A percentile compares a stretch with the other conserved stretches of the same genome.
phyloP scores from a whole-genome alignment of 2,329 filamentous ascomycete species.

The Curvularia sp. region DNA sequence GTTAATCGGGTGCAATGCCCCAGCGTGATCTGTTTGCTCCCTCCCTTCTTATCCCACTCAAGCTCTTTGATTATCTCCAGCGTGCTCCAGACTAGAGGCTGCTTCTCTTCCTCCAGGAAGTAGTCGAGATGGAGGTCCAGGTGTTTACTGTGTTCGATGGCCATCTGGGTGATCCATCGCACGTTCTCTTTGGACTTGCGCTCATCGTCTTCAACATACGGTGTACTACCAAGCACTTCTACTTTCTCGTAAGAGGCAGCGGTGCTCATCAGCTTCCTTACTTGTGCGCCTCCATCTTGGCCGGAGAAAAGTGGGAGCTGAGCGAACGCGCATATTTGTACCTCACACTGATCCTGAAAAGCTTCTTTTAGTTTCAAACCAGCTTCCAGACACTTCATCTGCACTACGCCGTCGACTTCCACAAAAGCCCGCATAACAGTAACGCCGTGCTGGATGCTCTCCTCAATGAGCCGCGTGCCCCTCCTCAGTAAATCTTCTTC shows the following conservation, averaged over 20 bases:
- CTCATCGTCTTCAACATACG: slow-evolving; percentile 68
- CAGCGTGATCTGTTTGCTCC: slow-evolving; percentile 53
- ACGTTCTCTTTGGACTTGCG: slow-evolving; percentile 64
- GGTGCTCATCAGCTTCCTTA: slow-evolving; percentile 58
- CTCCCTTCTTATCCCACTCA: slow-evolving; percentile 55
- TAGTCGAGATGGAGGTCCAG: slow-evolving; percentile 78
- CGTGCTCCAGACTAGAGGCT: slow-evolving; percentile 63
- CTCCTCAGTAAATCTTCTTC: slow-evolving; percentile 67
- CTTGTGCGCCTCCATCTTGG: slow-evolving; percentile 57
- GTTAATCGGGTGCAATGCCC: slow-evolving; percentile 74
- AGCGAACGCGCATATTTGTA: slow-evolving; percentile 75
- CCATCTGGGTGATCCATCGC: slow-evolving; percentile 66
- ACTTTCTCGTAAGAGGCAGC: slow-evolving; percentile 56
- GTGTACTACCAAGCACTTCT: slow-evolving; percentile 70
- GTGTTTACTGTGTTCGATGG: slow-evolving; percentile 60
- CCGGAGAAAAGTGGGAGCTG: slow-evolving; percentile 72
- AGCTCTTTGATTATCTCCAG: slow-evolving; percentile 58
- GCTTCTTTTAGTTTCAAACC: slow-evolving; percentile 64
- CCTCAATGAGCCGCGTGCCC: slow-evolving; percentile 69
- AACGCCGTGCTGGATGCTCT: slow-evolving; percentile 69
- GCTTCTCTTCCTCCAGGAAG: slow-evolving; percentile 60
- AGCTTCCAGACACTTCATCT: slow-evolving; percentile 63
- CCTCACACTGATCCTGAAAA: slow-evolving; percentile 60
- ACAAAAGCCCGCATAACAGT: slow-evolving; percentile 75
- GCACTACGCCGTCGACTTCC: slow-evolving; percentile 70